Base-by-base conservation (phyloP, 306 rosid genomes). In the Mucuna pruriens region DNA sequence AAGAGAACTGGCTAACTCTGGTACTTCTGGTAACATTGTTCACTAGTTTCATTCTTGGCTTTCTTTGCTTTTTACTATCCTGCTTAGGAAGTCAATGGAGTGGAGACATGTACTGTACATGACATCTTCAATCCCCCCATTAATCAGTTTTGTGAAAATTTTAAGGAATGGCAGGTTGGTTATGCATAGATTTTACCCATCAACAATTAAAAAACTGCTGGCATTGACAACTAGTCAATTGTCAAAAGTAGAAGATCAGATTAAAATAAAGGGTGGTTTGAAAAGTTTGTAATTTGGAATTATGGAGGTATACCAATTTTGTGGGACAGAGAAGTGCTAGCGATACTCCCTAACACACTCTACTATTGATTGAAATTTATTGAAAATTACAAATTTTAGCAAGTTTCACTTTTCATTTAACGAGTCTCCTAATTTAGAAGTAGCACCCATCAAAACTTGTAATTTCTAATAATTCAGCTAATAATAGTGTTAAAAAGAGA, bases 1-100 rank as follows among this genome's bases (percentile, higher is more conserved):
- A 69, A 87, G 86, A 71, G 78, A 77, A 23, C 19, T 84, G 57
- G 72, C 72, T 68, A 70, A 79, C 9, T 17, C 67, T 13, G 83
- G 33, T 7, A 51, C 48, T 70, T 77, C 79, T 17, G 81, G 83
- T 83, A 75, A 72, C 65, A 65, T 63, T 54, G 1, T 71, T 72
- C 64, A 25, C 34, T 64, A 6, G 63, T 45, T 31, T 19, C 25
- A 73, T 39, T 45, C 4, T 76, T 20, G 38, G 12, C 31, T 65
- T 52, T 72, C 19, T 60, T 63, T 49, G 26, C 54, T 54, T 75
- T 49, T 58, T 20, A 76, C 44, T 54, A 33, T 70, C 44, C 44
- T 74, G 44, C 51, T 61, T 74, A 40, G 51, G 38, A 10, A 79
- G 52, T 38, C 6, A 58, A 48, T 51, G 26, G 17, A 71, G 44